Evolutionary conservation across 2,329 filamentous ascomycete species (phyloP), one percentile per base, ranked within the genome.

Genomic region (Pochonia chlamydosporia): DNA sequence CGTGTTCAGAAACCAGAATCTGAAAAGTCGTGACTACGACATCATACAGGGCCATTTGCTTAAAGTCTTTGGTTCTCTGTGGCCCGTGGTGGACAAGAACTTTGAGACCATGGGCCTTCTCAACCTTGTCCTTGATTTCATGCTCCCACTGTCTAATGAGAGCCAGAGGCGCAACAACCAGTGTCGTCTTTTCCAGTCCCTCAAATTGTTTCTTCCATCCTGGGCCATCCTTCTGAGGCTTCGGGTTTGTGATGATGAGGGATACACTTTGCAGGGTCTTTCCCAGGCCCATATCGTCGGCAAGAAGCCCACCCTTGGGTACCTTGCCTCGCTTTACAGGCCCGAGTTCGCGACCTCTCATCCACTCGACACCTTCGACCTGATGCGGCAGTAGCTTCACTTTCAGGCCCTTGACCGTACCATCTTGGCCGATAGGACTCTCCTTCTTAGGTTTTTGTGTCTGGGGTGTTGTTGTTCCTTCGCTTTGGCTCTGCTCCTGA

Each of bases 21-120:
- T 96, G 90, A 61, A 96, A 99, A 0, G 93, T 99, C 1, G 95
- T 99, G 57, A 99, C 89, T 28, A 99, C 92, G 20, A 99, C 89
- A 63, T 99, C 92, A 63, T 93, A 96, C 53, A 81, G 78, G 52
- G 86, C 85, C 35, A 99, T 73, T 41, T 92, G 85, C 40, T 83
- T 78, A 50, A 80, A 81, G 3, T 81, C 78, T 63, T 96, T 96
- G 2, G 89, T 89, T 11, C 93, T 82, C 52, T 84, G 84, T 1
- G 90, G 82, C 0, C 93, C 93, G 62, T 99, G 93, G 59, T 99
- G 95, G 2, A 99, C 86, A 51, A 86, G 84, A 4, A 97, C 90
- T 53, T 83, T 84, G 43, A 97, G 73, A 18, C 75, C 76, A 54
- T 91, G 87, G 3, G 79, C 77, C 30, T 74, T 72, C 39, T 79